phyloP scores from a whole-genome alignment of 2,329 filamentous ascomycete species.

The Elsinoe perseae region DNA sequence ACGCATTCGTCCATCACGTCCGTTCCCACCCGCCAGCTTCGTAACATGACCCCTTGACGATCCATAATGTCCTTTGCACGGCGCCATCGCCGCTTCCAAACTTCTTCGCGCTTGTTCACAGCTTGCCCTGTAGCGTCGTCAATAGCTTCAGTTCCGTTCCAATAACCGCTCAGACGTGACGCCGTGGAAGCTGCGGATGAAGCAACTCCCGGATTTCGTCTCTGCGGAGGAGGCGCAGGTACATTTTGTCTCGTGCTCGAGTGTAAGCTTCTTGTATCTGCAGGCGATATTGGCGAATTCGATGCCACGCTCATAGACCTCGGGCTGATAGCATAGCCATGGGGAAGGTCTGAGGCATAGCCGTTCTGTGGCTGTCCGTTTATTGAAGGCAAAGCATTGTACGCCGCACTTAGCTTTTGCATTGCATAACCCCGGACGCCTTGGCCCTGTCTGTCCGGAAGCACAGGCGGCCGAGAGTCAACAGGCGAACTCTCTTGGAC shows the following conservation, averaged over 20 bases:
- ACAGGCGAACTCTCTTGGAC: conserved; percentile 26
- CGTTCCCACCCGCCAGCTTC: conserved; percentile 64
- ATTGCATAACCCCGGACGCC: conserved; percentile 33
- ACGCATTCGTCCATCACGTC: conserved; percentile 63
- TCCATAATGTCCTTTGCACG: conserved; percentile 57
- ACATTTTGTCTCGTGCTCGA: neutral
- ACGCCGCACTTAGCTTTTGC: conserved; percentile 34
- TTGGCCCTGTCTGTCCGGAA: conserved; percentile 26
- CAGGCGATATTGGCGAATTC: conserved; percentile 4
- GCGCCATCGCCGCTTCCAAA: conserved; percentile 63
- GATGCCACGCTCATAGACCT: conserved; percentile 16
- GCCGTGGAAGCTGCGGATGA: conserved; percentile 30
- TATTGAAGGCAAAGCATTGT: conserved; percentile 33
- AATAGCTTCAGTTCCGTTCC: conserved; percentile 20
- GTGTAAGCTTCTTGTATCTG: conserved; percentile 15
- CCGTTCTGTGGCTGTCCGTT: conserved; percentile 22
- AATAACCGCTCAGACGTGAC: conserved; percentile 30
- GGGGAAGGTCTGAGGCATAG: conserved; percentile 12
- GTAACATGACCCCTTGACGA: conserved; percentile 57
- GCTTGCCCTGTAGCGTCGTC: conserved; percentile 22
- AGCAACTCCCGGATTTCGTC: conserved; percentile 22
- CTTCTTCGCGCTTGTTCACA: conserved; percentile 60
- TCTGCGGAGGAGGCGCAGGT: conserved; percentile 27
- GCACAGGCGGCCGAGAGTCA: conserved; percentile 19
- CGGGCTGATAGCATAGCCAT: conserved; percentile 8